Base-by-base conservation (phyloP, 1,284 basidiomycete species). In the Microbotryomycetes sp. region DNA sequence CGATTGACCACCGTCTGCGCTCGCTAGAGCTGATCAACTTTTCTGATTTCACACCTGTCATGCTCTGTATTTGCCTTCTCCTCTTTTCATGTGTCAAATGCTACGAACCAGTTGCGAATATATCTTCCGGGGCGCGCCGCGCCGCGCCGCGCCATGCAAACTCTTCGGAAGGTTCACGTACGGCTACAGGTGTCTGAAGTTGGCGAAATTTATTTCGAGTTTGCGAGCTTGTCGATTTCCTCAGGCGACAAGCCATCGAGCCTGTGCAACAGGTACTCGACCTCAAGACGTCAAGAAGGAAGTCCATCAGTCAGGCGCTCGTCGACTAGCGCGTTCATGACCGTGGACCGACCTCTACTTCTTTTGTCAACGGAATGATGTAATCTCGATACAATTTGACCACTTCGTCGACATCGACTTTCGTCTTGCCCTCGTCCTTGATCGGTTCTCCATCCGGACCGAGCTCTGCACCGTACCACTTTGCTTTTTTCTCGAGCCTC, bases 291-390 rank as follows among this genome's bases (percentile, higher is more conserved):
- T 57, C 35, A 13, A 55, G 18, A 15, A 31, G 28, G 13, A 57
- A 26, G 11, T 27, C 31, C 23, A 21, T 49, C 15, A 5, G 41
- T 52, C 21, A 28, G 6, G 11, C 18, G 9, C 35, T 41, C 35
- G 9, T 41, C 1, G 5, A 45, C 35, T 16, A 52, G 18, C 11
- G 29, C 26, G 21, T 1, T 3, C 0, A 21, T 3, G 21, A 30
- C 15, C 51, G 21, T 21, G 2, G 59, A 73, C 86, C 60, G 72
- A 94, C 94, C 87, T 99, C 96, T 54, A 99, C 91, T 72, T 94
- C 91, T 77, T 94, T 97, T 5, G 96, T 99, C 67, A 98, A 75
- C 5, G 96, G 96, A 61, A 99, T 98, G 67, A 99, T 91, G 73
- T 88, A 92, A 70, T 87, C 87, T 73, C 92, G 84, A 75, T 98